phyloP scores from a whole-genome alignment of 2,329 filamentous ascomycete species.

The Epichloe elymi region DNA sequence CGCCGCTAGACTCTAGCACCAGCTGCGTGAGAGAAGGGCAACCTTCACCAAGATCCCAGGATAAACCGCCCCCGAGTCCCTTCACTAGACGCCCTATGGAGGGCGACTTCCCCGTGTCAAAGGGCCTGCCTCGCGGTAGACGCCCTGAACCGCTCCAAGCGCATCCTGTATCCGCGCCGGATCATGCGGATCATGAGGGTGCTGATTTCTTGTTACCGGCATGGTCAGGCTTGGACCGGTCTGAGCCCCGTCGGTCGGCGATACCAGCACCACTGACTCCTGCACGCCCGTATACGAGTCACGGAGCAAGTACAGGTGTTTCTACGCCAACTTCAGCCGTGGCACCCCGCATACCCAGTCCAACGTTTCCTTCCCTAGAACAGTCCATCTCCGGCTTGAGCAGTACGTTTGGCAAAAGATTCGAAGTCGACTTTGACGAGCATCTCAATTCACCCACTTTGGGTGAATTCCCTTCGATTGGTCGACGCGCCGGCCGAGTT shows the following conservation, averaged over 20 bases:
- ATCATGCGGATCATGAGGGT: background rate
- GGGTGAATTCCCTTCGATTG: slow-evolving; percentile 3
- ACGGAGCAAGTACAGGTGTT: slow-evolving; percentile 3
- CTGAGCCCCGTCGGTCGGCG: slow-evolving; percentile 19
- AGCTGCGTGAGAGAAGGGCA: slow-evolving; percentile 6
- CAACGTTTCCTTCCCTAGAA: slow-evolving; percentile 22
- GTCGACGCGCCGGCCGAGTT: slow-evolving; percentile 2
- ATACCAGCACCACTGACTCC: slow-evolving; percentile 23
- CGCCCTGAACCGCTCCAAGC: slow-evolving; percentile 9
- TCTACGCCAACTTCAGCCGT: slow-evolving; percentile 17
- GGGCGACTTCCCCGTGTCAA: slow-evolving; percentile 21
- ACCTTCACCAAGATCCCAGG: slow-evolving; percentile 4
- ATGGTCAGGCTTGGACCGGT: slow-evolving; percentile 15
- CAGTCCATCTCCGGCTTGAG: slow-evolving; percentile 20
- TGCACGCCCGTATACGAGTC: slow-evolving; percentile 2
- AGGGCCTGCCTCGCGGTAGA: slow-evolving; percentile 24
- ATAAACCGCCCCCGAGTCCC: slow-evolving; percentile 13
- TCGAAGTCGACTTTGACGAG: slow-evolving; percentile 16
- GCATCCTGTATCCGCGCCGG: background rate
- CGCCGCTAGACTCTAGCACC: slow-evolving; percentile 5
- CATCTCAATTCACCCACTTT: background rate
- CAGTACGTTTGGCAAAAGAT: slow-evolving; percentile 18
- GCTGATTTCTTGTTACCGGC: background rate
- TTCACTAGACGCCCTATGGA: slow-evolving; percentile 16
- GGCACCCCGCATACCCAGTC: slow-evolving; percentile 22